Conservation (phyloP, 306 rosid species). For the Fagus crenata region DNA sequence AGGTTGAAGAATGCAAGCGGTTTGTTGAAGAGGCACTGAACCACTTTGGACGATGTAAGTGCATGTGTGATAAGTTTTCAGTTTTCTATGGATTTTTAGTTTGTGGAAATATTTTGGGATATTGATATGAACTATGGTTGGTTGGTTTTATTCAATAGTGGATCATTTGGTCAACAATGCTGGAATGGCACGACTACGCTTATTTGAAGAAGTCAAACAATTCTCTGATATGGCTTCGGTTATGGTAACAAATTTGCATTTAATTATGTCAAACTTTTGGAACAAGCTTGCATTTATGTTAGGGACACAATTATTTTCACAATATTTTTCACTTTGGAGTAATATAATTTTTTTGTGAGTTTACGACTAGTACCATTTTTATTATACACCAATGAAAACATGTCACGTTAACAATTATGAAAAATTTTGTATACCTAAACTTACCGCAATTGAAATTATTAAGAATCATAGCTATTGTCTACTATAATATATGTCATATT, state of each 20-base stretch:
- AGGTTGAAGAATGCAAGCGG: conserved; percentile 1
- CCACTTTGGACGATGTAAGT: conserved; percentile 15
- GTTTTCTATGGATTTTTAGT: not conserved
- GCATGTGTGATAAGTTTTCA: not conserved
- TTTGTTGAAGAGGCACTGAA: conserved; percentile 1
- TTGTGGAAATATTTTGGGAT: not conserved
- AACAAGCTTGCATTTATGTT: not conserved
- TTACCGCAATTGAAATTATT: no score
- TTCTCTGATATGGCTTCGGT: conserved; percentile 20
- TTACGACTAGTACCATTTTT: no score
- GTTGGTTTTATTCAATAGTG: not conserved
- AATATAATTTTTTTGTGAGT: no score
- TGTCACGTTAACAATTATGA: no score
- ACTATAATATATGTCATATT: no score
- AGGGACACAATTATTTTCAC: no score
- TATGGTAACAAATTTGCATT: conserved; percentile 9
- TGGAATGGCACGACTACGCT: not conserved
- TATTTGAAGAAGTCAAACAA: not conserved
- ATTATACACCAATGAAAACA: no score
- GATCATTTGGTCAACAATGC: conserved; percentile 28
- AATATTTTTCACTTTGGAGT: no score
- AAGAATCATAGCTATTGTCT: no score
- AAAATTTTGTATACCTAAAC: no score
- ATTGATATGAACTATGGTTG: not conserved
- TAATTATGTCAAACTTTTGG: not conserved